Evolutionary conservation across 2,329 filamentous ascomycete species (phyloP).

Genomic region (Moelleriella libera): DNA sequence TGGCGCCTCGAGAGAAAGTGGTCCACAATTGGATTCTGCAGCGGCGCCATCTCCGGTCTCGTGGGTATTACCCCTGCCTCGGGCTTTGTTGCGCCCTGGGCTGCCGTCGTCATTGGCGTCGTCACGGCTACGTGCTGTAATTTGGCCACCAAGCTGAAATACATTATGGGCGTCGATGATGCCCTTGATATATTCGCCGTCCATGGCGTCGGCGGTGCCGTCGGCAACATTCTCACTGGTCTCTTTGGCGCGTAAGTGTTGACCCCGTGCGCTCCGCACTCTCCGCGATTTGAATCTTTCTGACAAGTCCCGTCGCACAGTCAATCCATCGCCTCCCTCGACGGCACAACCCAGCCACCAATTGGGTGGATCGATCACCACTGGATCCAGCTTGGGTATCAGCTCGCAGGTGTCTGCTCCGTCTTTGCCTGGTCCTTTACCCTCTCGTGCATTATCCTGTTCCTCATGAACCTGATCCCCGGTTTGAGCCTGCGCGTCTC

Average conservation of each 20-base stretch:
- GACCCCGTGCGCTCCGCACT: neutral
- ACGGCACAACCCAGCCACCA: slow-evolving; percentile 43
- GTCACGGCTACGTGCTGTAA: slow-evolving; percentile 57
- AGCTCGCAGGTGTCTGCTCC: slow-evolving; percentile 53
- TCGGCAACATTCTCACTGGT: slow-evolving; percentile 66
- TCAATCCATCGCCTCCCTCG: slow-evolving; percentile 59
- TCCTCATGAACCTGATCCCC: slow-evolving; percentile 56
- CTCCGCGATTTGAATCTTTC: neutral
- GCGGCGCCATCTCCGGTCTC: slow-evolving; percentile 72
- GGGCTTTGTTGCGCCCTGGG: slow-evolving; percentile 61
- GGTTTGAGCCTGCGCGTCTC: slow-evolving; percentile 55
- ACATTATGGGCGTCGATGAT: slow-evolving; percentile 63
- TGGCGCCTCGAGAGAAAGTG: slow-evolving; percentile 88
- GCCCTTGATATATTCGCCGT: slow-evolving; percentile 85
- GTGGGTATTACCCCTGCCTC: slow-evolving; percentile 79
- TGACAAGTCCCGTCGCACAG: slow-evolving; percentile 14
- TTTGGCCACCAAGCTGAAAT: slow-evolving; percentile 75
- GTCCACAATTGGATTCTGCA: slow-evolving; percentile 80
- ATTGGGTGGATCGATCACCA: slow-evolving; percentile 61
- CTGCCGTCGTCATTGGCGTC: slow-evolving; percentile 42
- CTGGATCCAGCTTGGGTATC: slow-evolving; percentile 57
- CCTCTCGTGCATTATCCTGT: slow-evolving; percentile 54
- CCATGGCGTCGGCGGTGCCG: slow-evolving; percentile 72
- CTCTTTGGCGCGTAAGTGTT: slow-evolving; percentile 53
- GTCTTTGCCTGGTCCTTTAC: slow-evolving; percentile 53